A percentile compares a stretch with the other conserved stretches of the same genome.
phyloP scores from a whole-genome alignment of 371 early-diverging fungal species.

The Amoeboaphelidium occidentale region DNA sequence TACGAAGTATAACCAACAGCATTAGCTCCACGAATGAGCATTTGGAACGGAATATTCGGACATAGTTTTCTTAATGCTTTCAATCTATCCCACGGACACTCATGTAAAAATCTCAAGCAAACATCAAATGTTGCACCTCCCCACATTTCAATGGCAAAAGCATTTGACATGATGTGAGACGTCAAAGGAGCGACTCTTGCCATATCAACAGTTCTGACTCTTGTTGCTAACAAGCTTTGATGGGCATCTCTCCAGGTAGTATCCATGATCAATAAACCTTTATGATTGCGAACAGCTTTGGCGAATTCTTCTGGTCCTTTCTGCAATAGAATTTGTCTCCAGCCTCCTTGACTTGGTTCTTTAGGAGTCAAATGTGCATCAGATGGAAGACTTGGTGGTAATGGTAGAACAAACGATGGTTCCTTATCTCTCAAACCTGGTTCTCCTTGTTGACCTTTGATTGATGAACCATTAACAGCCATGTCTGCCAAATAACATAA shows the following conservation, averaged over 20 bases:
- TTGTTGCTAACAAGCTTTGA: slow-evolving; percentile 9
- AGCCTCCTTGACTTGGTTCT: slow-evolving; percentile 39
- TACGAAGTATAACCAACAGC: slow-evolving; percentile 91
- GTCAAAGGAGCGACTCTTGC: slow-evolving; percentile 59
- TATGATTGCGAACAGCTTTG: slow-evolving; percentile 59
- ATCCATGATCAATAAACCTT: slow-evolving; percentile 67
- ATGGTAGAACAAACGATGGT: no score
- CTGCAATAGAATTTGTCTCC: slow-evolving; percentile 59
- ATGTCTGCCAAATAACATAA: slow-evolving; percentile 68
- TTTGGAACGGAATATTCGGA: slow-evolving; percentile 93
- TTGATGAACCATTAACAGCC: slow-evolving; percentile 66
- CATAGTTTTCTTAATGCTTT: slow-evolving; percentile 45
- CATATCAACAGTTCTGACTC: slow-evolving; percentile 70
- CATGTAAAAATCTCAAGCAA: slow-evolving; percentile 74
- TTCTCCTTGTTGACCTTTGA: slow-evolving; percentile 44
- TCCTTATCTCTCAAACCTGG: background rate
- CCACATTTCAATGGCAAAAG: slow-evolving; percentile 76
- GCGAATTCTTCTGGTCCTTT: slow-evolving; percentile 66
- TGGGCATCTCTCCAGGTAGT: slow-evolving; percentile 86
- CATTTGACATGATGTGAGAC: slow-evolving; percentile 55
- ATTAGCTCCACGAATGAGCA: slow-evolving; percentile 89
- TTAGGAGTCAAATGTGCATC: slow-evolving; percentile 12
- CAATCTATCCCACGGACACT: slow-evolving; percentile 79
- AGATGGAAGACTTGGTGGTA: slow-evolving; percentile 13
- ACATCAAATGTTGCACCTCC: slow-evolving; percentile 91